Evolutionary conservation across 2,329 filamentous ascomycete genomes (phyloP).

Genomic region (Botrytis fragariae): DNA sequence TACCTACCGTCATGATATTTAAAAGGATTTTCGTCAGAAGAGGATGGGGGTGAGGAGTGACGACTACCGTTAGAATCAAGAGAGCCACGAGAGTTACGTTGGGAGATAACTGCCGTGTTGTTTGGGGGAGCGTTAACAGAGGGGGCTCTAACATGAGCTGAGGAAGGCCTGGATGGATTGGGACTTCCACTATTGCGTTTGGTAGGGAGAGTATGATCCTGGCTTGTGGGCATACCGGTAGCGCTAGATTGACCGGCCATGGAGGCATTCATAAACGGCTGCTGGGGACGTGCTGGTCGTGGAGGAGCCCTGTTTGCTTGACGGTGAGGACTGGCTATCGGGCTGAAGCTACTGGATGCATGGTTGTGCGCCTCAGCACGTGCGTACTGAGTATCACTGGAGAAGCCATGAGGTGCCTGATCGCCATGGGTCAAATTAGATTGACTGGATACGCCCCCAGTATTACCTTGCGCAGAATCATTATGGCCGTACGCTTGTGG

Average conservation of each 20-base stretch:
- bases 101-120: not conserved
- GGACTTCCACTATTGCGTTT: not conserved
- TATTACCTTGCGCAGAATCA: no score
- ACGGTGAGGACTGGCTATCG: no score
- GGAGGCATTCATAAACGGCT: not conserved
- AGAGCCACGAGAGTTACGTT: not conserved
- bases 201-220: not conserved
- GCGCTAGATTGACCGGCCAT: not conserved
- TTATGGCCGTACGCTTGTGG: no score
- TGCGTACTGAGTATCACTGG: no score
- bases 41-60: not conserved
- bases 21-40: not conserved
- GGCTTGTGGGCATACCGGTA: not conserved
- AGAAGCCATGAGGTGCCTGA: no score
- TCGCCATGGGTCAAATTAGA: no score
- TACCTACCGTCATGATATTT: not conserved
- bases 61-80: not conserved
- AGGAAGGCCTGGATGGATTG: not conserved
- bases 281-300: not conserved
- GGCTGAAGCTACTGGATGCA: no score
- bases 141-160: not conserved
- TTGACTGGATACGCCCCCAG: no score
- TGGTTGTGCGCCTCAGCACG: no score
- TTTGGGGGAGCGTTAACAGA: not conserved
- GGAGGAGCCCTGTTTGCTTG: not conserved